These are phyloP conservation scores for Hanseniaspora singularis DNA, from an alignment of 805 yeast species.

Conservation along the genomic window DNA sequence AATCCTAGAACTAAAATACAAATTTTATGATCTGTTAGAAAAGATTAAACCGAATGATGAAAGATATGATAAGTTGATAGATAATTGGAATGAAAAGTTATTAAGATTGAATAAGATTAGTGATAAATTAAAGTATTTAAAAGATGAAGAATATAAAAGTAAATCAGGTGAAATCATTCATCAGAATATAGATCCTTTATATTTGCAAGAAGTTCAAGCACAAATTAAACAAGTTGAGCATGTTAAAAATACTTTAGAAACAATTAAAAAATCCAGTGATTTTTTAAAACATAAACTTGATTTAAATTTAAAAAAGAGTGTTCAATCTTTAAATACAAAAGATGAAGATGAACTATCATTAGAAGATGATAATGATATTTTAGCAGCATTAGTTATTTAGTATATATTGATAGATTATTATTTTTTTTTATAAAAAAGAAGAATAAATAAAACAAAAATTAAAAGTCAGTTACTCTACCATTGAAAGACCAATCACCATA, in stretches of 20 bases:
- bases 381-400: not conserved
- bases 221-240: not conserved
- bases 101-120: not conserved
- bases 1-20: not conserved
- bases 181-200: not conserved
- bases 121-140: not conserved
- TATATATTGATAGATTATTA: too few relatives aligned
- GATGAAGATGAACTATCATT: too few relatives aligned
- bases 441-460: conserved; percentile 16
- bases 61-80: not conserved
- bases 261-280: not conserved
- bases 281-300: not conserved
- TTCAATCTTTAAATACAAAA: not conserved
- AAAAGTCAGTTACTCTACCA: conserved; percentile 94
- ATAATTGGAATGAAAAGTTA: not conserved
- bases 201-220: not conserved
- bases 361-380: not conserved
- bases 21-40: not conserved
- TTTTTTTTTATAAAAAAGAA: too few relatives aligned
- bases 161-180: not conserved
- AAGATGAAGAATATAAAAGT: not conserved
- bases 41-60: not conserved
- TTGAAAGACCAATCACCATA: conserved; percentile 91
- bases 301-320: not conserved
- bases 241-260: not conserved